These are phyloP conservation scores for Monosporascus sp. DNA, from an alignment of 2,329 filamentous ascomycete genomes.

Conservation along the genomic window DNA sequence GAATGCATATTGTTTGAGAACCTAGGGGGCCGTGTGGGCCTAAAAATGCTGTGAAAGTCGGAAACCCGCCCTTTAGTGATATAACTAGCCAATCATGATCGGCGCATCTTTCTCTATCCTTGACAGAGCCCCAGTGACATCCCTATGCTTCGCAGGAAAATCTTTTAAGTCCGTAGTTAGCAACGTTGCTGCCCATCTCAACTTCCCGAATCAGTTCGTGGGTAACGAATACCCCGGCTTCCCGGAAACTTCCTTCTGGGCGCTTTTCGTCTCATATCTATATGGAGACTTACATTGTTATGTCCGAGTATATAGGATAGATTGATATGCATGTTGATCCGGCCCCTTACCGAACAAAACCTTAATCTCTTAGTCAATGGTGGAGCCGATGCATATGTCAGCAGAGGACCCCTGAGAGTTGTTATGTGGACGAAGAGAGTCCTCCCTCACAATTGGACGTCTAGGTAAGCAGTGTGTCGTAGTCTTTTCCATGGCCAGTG, in stretches of 20 bases:
- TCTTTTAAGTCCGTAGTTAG: too few species aligned
- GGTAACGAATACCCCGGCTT: not conserved
- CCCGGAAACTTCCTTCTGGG: not conserved
- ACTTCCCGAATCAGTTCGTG: not conserved
- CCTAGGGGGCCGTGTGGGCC: too few species aligned
- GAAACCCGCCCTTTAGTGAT: too few species aligned
- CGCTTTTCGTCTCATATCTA: not conserved
- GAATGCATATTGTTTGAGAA: too few species aligned
- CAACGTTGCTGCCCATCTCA: not conserved
- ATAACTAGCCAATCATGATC: too few species aligned
- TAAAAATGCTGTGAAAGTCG: too few species aligned
- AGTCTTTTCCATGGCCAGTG: too few species aligned
- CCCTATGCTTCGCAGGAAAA: too few species aligned
- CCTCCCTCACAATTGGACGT: not conserved
- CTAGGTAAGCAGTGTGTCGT: too few species aligned
- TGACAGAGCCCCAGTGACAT: too few species aligned
- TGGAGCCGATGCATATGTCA: not conserved
- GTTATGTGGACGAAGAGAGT: not conserved
- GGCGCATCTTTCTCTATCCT: too few species aligned
- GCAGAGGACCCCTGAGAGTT: not conserved
- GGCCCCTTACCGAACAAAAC: not conserved
- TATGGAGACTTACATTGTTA: not conserved
- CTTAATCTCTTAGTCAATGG: not conserved
- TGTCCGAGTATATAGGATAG: not conserved
- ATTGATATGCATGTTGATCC: not conserved